Evolutionary conservation across 805 yeast genomes (phyloP).

Genomic region (Danielozyma ontarioensis): DNA sequence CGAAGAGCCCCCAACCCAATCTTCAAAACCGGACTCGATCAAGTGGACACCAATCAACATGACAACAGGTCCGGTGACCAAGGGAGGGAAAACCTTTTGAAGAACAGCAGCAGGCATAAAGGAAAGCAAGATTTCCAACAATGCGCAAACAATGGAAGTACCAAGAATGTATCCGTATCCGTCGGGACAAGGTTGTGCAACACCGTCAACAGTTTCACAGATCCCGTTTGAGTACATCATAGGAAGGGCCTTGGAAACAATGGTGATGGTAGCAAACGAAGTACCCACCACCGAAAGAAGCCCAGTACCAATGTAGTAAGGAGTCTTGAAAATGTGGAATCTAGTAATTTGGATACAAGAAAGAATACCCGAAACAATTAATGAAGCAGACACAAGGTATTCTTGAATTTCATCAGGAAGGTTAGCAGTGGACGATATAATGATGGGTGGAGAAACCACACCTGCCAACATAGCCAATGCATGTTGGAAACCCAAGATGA

Average conservation of each 20-base stretch:
- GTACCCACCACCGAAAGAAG: slow-evolving; percentile 87
- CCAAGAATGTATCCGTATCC: slow-evolving; percentile 88
- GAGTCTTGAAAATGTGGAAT: slow-evolving; percentile 68
- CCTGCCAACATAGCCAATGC: slow-evolving; percentile 91
- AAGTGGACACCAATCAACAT: slow-evolving; percentile 72
- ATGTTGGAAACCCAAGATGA: slow-evolving; percentile 82
- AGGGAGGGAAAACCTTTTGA: slow-evolving; percentile 76
- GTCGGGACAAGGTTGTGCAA: slow-evolving; percentile 71
- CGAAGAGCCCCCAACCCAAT: slow-evolving; percentile 86
- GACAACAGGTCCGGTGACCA: slow-evolving; percentile 93
- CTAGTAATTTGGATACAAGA: slow-evolving; percentile 77
- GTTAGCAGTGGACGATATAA: slow-evolving; percentile 62
- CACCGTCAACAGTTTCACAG: slow-evolving; percentile 70
- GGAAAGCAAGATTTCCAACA: slow-evolving; percentile 66
- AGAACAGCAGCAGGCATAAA: slow-evolving; percentile 71
- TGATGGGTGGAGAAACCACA: slow-evolving; percentile 75
- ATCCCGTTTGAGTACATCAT: slow-evolving; percentile 70
- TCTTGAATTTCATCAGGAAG: slow-evolving; percentile 37
- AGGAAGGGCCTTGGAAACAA: slow-evolving; percentile 71
- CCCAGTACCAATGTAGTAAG: slow-evolving; percentile 82
- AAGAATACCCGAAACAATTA: slow-evolving; percentile 44
- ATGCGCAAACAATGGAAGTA: slow-evolving; percentile 72
- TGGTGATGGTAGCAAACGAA: slow-evolving; percentile 81
- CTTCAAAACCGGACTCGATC: slow-evolving; percentile 67
- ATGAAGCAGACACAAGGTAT: slow-evolving; percentile 34